Base-by-base conservation (phyloP, 257 asterid genomes). In the Solanum clarkiae region DNA sequence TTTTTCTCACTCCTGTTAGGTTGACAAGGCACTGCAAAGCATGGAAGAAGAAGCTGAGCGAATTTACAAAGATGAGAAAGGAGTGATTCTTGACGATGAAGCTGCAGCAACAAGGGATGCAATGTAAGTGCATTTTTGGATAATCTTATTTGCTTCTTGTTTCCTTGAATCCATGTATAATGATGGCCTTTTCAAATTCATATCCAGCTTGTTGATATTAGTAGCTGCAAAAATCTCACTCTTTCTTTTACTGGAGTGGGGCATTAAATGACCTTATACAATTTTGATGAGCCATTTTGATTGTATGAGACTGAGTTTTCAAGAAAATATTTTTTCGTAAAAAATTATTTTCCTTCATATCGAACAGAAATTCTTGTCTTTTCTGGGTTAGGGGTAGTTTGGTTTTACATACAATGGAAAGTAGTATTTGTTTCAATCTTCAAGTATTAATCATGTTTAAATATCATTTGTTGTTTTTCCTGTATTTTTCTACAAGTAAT, bases 61-160 rank as follows among this genome's bases (percentile, higher is more conserved):
- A 42, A 92, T 95, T 84, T 97, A 94, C 90, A 92, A 92, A 89
- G 96, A 97, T 84, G 98, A 95, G 86, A 95, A 91, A 22, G 97
- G 94, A 71, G 56, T 89, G 84, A 95, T 97, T 90, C 95, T 93
- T 84, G 98, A 93, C 86, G 99, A 95, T 80, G 99, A 95, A 88
- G 97, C 97, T 90, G 97, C 98, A 75, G 91, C 94, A 29, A 92
- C 98, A 72, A 90, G 98, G 89, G 98, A 97, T 90, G 96, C 99
- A 86, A 94, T 97, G 98, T 96, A 87, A 91, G 96, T 82, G 66
- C 22, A 29, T 53, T 56, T 65, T 66, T 53, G 29, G 11, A 51
- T 79, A 53, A 29, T 79, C 49, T 79, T 79, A 44, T 53, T 79
- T 79, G 77, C 49, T 26, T 51, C 83, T 53, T 29, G 66, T 54